Percentiles rank a stretch among this genome's conserved stretches.
Conservation (phyloP, 2,329 filamentous ascomycete species). For the Fusarium keratoplasticum region DNA sequence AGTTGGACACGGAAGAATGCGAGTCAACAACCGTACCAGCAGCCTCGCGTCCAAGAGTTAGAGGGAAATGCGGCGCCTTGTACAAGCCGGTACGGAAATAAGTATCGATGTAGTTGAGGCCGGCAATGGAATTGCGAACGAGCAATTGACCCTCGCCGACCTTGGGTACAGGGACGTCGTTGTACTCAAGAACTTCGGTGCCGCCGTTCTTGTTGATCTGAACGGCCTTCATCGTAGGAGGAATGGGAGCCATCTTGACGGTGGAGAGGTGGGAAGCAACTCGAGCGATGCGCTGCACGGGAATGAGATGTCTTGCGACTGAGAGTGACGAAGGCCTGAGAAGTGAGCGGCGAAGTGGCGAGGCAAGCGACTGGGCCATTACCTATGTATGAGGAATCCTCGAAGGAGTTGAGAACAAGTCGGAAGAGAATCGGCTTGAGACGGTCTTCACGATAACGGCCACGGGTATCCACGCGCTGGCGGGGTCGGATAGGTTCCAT, state of each 20-base stretch:
- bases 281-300: slow-evolving; percentile 14
- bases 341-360: slow-evolving; percentile 31
- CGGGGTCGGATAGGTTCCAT: slow-evolving; percentile 28
- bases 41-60: slow-evolving; percentile 83
- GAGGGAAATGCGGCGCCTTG: slow-evolving; percentile 72
- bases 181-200: slow-evolving; percentile 77
- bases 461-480: slow-evolving; percentile 12
- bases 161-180: slow-evolving; percentile 75
- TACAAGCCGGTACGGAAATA: slow-evolving; percentile 93
- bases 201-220: slow-evolving; percentile 75
- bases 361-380: slow-evolving; percentile 29
- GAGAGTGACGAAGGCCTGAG: slow-evolving; percentile 22
- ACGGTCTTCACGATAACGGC: slow-evolving; percentile 3
- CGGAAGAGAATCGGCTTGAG: neutral
- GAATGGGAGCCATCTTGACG: slow-evolving; percentile 76
- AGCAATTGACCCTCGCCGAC: slow-evolving; percentile 78
- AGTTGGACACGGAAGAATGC: slow-evolving; percentile 63
- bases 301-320: slow-evolving; percentile 5
- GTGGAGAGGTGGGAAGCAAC: slow-evolving; percentile 18
- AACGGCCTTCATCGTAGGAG: slow-evolving; percentile 76
- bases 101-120: slow-evolving; percentile 91
- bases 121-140: slow-evolving; percentile 82
- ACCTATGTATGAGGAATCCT: neutral
- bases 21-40: slow-evolving; percentile 76
- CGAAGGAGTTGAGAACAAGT: neutral